Evolutionary conservation across 2,329 filamentous ascomycete genomes (phyloP).

Genomic region (Mollisia scopiformis): DNA sequence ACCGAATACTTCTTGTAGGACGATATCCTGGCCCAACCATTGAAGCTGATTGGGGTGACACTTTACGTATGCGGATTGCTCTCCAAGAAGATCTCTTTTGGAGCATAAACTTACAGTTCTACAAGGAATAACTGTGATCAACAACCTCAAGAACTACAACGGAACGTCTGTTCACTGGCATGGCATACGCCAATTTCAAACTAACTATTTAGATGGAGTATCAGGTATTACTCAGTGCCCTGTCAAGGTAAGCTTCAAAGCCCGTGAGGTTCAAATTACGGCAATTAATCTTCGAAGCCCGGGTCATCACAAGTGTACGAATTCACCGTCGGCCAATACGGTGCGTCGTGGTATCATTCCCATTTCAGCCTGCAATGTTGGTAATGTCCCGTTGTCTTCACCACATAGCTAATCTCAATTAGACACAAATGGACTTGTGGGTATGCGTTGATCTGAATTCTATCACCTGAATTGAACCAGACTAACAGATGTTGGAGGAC

Average conservation of each 20-base stretch:
- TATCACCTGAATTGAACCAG: background rate
- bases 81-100: background rate
- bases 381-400: background rate
- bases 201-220: conserved; percentile 46
- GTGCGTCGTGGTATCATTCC: conserved; percentile 61
- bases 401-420: background rate
- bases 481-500: conserved; percentile 19
- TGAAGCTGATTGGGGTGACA: conserved; percentile 15
- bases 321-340: conserved; percentile 37
- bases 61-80: background rate
- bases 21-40: conserved; percentile 15
- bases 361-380: conserved; percentile 50
- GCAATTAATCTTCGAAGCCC: too few species aligned
- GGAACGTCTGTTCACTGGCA: conserved; percentile 46
- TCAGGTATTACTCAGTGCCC: conserved; percentile 45
- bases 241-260: conserved; percentile 32
- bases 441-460: conserved; percentile 30
- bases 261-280: too few species aligned
- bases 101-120: background rate
- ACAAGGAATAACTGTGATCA: conserved; percentile 10
- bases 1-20: background rate
- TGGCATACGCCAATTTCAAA: conserved; percentile 49
- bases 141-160: conserved; percentile 21
- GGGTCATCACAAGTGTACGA: conserved; percentile 28
- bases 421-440: conserved; percentile 56